Conservation (phyloP, 495 filamentous ascomycete species). For the Penicillium mononematosum region DNA sequence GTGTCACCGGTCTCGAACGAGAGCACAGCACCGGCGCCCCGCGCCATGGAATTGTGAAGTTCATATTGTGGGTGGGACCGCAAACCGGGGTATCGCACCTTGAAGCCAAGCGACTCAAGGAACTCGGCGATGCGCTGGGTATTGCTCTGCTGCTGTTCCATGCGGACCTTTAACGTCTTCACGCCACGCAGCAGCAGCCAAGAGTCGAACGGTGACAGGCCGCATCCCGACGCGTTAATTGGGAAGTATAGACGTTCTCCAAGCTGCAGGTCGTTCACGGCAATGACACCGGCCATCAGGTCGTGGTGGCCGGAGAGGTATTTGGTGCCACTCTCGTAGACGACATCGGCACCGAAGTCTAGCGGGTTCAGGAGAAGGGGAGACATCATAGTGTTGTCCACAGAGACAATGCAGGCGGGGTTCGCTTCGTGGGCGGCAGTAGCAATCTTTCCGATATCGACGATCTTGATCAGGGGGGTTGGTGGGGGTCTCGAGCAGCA, state of each 20-base stretch:
- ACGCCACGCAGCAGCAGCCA: constrained; percentile 93
- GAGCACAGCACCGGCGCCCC: constrained; percentile 89
- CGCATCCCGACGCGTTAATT: constrained; percentile 93
- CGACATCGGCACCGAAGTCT: constrained; percentile 90
- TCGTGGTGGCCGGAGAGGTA: constrained; percentile 98
- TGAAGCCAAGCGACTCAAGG: constrained; percentile 87
- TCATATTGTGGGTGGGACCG: constrained; percentile 95
- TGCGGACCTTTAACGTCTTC: constrained; percentile 93
- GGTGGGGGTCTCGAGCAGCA: constrained; percentile 92
- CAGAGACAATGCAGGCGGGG: constrained; percentile 76
- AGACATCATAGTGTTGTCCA: constrained; percentile 99
- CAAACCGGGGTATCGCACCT: constrained; percentile 89
- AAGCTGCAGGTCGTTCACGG: constrained; percentile 73
- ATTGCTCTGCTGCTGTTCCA: constrained; percentile 96
- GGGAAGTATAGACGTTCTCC: constrained; percentile 93
- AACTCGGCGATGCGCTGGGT: constrained; percentile 89
- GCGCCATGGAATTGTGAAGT: constrained; percentile 89
- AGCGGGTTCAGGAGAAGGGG: constrained; percentile 89
- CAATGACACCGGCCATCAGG: constrained; percentile 96
- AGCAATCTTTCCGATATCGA: constrained; percentile 81
- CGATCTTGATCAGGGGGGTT: constrained; percentile 97
- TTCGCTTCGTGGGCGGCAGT: constrained; percentile 72
- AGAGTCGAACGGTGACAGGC: constrained; percentile 89
- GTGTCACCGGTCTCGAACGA: constrained; percentile 93
- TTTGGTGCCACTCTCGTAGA: constrained; percentile 96